Evolutionary conservation across 2,329 filamentous ascomycete species (phyloP).

Genomic region (Dactylellina sp.): DNA sequence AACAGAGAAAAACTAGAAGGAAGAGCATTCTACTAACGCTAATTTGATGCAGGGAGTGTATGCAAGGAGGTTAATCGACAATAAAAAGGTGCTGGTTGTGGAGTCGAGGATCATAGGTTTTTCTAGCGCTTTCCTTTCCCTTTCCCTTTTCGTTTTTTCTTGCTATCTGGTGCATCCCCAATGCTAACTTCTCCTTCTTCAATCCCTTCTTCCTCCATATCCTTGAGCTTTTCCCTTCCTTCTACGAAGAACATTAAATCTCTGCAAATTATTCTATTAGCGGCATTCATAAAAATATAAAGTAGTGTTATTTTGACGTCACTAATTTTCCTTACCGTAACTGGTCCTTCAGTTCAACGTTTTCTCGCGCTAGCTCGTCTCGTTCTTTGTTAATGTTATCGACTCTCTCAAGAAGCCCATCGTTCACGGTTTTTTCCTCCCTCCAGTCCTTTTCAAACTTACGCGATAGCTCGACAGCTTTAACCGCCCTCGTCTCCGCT

Average conservation of each 20-base stretch:
- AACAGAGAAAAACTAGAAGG: background rate
- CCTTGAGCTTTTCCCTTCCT: slow-evolving; percentile 53
- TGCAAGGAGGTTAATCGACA: background rate
- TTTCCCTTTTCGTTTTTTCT: slow-evolving; percentile 48
- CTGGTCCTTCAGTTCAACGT: slow-evolving; percentile 66
- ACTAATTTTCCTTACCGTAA: too few species aligned
- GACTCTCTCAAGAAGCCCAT: slow-evolving; percentile 84
- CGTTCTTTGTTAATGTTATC: slow-evolving; percentile 74
- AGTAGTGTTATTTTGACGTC: too few species aligned
- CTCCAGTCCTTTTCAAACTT: slow-evolving; percentile 79
- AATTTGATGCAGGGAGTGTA: slow-evolving; percentile 11
- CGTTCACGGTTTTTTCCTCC: slow-evolving; percentile 87
- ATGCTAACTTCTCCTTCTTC: slow-evolving; percentile 52
- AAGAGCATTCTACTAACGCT: slow-evolving; percentile 13
- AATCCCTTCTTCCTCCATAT: slow-evolving; percentile 53
- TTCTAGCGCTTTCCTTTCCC: slow-evolving; percentile 42
- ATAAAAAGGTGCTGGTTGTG: background rate
- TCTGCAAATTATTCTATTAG: slow-evolving; percentile 2
- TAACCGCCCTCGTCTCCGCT: slow-evolving; percentile 75
- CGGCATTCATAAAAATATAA: background rate
- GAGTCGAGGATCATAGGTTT: slow-evolving; percentile 1
- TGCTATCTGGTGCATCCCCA: slow-evolving; percentile 36
- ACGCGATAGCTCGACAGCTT: slow-evolving; percentile 80
- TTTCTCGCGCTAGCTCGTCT: slow-evolving; percentile 71
- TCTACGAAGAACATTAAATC: slow-evolving; percentile 56